Evolutionary conservation across 805 yeast genomes (phyloP).

Genomic region (Candida maris): DNA sequence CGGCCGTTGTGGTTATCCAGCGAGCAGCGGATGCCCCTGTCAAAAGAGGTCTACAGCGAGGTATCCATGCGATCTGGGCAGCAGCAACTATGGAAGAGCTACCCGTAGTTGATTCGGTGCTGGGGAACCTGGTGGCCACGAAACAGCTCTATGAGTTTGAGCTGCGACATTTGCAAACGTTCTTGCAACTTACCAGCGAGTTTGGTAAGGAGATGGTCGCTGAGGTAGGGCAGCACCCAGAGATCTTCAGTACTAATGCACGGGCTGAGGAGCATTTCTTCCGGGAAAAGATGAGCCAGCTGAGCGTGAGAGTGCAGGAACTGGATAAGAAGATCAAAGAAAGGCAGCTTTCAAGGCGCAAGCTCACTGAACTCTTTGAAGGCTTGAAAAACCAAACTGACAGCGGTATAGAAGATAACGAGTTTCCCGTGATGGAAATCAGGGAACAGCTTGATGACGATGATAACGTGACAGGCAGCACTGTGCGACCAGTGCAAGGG

Average conservation of each 20-base stretch:
- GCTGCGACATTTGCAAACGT: slow-evolving; percentile 15
- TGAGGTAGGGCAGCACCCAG: slow-evolving; percentile 15
- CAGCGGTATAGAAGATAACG: slow-evolving; percentile 34
- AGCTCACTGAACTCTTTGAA: slow-evolving; percentile 27
- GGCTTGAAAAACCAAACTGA: slow-evolving; percentile 6
- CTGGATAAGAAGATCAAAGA: slow-evolving; percentile 37
- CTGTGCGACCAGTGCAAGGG: slow-evolving; percentile 34
- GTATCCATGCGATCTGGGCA: too few relatives aligned
- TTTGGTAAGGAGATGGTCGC: slow-evolving; percentile 16
- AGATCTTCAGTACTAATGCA: slow-evolving; percentile 20
- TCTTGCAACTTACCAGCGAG: slow-evolving; percentile 10
- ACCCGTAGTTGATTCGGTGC: slow-evolving; percentile 23
- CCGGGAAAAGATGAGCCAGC: slow-evolving; percentile 8
- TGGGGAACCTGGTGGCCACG: slow-evolving; percentile 23
- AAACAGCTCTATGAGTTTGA: slow-evolving; percentile 28
- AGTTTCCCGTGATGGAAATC: slow-evolving; percentile 73
- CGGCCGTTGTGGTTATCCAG: too few relatives aligned
- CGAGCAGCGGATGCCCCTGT: too few relatives aligned
- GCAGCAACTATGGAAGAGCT: slow-evolving; percentile 27
- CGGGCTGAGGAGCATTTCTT: slow-evolving; percentile 18
- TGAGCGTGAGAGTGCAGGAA: slow-evolving; percentile 11
- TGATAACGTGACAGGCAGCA: slow-evolving; percentile 57
- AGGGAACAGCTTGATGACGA: slow-evolving; percentile 81
- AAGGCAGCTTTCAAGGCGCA: slow-evolving; percentile 25
- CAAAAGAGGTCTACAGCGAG: too few relatives aligned